Percentiles rank a stretch among this genome's conserved stretches.
phyloP scores from a whole-genome alignment of 495 filamentous ascomycete genomes.

The Echria macrotheca region DNA sequence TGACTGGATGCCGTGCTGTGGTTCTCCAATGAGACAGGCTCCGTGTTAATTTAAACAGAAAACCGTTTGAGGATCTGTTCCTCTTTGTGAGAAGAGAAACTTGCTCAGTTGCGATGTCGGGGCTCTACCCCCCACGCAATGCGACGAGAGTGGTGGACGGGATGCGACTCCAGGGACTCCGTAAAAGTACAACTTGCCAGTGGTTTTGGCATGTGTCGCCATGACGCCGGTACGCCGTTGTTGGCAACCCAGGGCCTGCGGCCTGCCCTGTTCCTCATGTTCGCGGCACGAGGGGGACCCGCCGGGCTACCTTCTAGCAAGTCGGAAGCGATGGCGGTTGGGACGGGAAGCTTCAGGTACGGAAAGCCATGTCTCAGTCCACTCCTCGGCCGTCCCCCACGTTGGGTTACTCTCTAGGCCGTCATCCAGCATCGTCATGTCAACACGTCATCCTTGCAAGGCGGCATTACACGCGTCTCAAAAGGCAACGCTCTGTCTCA shows the following conservation, averaged over 20 bases:
- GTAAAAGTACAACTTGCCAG: background rate
- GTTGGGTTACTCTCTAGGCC: background rate
- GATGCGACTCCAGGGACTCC: background rate
- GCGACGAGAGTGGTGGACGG: background rate
- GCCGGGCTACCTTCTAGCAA: background rate
- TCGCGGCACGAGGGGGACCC: background rate
- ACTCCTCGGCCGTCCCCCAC: background rate
- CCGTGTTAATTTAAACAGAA: no score
- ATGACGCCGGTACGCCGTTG: background rate
- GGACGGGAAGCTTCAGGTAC: constrained; percentile 4
- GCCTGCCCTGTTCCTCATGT: background rate
- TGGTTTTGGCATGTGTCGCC: background rate
- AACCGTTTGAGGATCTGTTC: background rate
- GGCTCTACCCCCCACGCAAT: background rate
- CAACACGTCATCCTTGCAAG: constrained; percentile 5
- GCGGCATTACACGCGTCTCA: no score
- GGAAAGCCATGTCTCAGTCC: background rate
- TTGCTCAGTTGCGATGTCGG: constrained; percentile 9
- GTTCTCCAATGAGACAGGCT: background rate
- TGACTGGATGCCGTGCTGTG: background rate
- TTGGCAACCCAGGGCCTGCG: background rate
- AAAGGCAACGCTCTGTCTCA: no score
- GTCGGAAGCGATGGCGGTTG: constrained; percentile 8
- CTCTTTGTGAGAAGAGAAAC: background rate
- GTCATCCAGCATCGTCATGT: background rate